Base-by-base conservation (phyloP, 1,139 yeast species). In the Spathaspora sp. region DNA sequence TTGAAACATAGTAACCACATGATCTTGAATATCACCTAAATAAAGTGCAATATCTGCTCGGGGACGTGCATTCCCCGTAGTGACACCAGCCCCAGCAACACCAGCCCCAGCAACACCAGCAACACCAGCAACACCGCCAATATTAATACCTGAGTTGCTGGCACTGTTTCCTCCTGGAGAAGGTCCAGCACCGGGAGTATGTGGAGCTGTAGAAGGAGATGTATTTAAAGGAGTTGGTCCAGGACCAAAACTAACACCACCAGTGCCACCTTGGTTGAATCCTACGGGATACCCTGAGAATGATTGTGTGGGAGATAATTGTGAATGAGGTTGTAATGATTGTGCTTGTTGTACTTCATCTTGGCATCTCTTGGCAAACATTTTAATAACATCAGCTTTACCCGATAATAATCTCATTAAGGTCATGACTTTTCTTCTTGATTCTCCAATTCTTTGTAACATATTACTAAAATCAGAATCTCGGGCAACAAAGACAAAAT, bases 21-120 rank as follows among this genome's bases (percentile, higher is more conserved):
- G 99, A 76, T 91, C 98, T 70, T 91, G 98, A 59, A 91, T 91
- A 82, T 93, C 99, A 49, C 98, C 97, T 52, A 93, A 70, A 64
- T 91, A 93, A 52, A 93, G 74, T 0, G 93, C 93, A 60, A 86
- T 86, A 59, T 86, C 93, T 15, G 86, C 90, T 59, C 95, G 75
- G 48, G 93, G 93, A 60, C 84, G 88, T 0, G 85, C 81, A 25
- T 57, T 58, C 37, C 55, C 53, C 7, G 54, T 9, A 44, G 43
- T 60, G 24, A 53, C 51, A n/a, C 36, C 34, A 11, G 9, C 24
- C 9, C 43, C 44, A 4, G 42, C 8, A 20, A 56, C 54, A 4
- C 58, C 61, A 3, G 37, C 11, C 8, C 11, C 15, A 11, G 43
- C 20, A 13, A 58, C 33, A 11, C 33, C 11, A n/a, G n/a, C n/a